These are phyloP conservation scores for Rhytidiadelphus loreus DNA, from an alignment of 225 moss, liverwort and hornwort genomes.

Conservation along the genomic window DNA sequence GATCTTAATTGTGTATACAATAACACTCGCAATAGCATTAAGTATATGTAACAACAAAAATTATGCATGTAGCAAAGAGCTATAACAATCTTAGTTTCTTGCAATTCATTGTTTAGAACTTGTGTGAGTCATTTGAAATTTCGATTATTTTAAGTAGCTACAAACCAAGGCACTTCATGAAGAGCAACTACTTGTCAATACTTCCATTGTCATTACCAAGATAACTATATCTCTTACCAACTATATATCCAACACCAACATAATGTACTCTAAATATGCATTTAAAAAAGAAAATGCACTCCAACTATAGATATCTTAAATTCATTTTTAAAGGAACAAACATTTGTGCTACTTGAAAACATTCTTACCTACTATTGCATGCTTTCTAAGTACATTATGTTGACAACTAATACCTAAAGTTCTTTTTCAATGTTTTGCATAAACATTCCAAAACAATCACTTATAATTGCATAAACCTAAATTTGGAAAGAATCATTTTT, in stretches of 20 bases:
- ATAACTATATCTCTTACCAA: background rate
- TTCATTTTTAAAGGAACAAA: background rate
- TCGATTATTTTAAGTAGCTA: accelerated
- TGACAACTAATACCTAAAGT: background rate
- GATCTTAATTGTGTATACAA: accelerated
- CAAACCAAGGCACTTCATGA: background rate
- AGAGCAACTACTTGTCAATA: background rate
- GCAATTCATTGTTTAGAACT: background rate
- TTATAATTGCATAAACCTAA: background rate
- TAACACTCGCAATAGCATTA: too few species aligned
- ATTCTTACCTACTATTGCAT: background rate
- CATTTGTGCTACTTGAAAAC: background rate
- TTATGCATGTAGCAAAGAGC: background rate
- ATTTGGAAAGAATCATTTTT: background rate
- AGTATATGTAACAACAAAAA: background rate
- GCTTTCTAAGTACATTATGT: background rate
- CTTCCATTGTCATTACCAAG: background rate
- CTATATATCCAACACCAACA: background rate
- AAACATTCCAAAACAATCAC: background rate
- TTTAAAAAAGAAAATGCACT: background rate
- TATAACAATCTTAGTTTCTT: background rate
- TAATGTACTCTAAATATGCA: background rate
- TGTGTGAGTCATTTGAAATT: background rate
- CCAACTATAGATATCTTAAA: background rate
- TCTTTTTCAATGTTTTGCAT: background rate